phyloP scores from a whole-genome alignment of 148 eudicot species.

The Tetragonia tetragonoides region DNA sequence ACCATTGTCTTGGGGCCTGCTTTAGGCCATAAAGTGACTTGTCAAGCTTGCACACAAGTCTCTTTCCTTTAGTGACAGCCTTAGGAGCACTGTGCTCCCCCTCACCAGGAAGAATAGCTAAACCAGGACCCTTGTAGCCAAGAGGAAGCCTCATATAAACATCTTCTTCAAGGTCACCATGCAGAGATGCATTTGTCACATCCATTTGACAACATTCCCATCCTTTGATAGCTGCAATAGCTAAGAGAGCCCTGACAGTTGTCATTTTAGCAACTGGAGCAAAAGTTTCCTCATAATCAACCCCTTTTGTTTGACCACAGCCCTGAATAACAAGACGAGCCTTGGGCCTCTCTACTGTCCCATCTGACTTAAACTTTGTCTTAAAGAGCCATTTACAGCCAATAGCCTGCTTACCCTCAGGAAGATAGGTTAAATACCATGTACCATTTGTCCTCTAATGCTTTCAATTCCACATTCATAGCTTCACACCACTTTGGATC shows the following conservation, averaged over 20 bases:
- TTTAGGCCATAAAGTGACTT: too few relatives aligned
- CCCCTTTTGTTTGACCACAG: neutral
- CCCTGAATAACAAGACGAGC: neutral
- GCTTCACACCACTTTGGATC: neutral
- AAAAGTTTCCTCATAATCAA: neutral
- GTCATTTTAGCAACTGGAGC: conserved; percentile 1
- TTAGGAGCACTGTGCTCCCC: too few relatives aligned
- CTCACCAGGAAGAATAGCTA: neutral
- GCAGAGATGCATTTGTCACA: neutral
- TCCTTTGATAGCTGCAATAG: neutral
- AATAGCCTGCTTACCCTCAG: neutral
- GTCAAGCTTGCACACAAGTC: too few relatives aligned
- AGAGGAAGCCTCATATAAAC: neutral
- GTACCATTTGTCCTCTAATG: neutral
- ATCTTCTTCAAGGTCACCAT: neutral
- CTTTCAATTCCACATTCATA: neutral
- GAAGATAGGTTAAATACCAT: neutral
- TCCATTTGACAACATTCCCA: neutral
- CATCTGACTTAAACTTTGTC: neutral
- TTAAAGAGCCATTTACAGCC: neutral
- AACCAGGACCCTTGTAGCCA: neutral
- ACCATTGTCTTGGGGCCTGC: too few relatives aligned
- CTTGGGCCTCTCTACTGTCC: neutral
- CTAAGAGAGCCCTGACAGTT: neutral
- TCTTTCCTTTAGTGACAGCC: too few relatives aligned